phyloP scores from a whole-genome alignment of 192 early-diverging fungal genomes.

The Chytriomyces sp. region DNA sequence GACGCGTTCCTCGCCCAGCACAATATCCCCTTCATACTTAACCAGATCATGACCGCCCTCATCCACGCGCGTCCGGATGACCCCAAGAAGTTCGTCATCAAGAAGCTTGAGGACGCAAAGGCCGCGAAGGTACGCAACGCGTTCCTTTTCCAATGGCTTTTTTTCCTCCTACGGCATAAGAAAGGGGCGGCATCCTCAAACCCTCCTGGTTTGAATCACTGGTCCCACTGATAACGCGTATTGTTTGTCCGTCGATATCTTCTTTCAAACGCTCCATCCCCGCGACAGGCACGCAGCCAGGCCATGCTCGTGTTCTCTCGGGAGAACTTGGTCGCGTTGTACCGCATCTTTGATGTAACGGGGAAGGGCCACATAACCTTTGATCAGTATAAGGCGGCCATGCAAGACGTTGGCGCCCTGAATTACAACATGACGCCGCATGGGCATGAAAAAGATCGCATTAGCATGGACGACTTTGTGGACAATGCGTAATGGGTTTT shows the following conservation, averaged over 20 bases:
- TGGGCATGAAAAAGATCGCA: constrained; percentile 38
- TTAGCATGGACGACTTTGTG: constrained; percentile 40
- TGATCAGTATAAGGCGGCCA: constrained; percentile 46
- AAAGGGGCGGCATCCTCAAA: not conserved
- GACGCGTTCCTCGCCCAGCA: constrained; percentile 40
- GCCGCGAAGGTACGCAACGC: constrained; percentile 35
- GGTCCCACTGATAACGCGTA: not conserved
- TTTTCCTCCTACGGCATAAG: not conserved
- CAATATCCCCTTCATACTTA: constrained; percentile 41
- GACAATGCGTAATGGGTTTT: constrained; percentile 38
- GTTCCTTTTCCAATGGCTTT: constrained; percentile 18
- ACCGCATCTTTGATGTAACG: constrained; percentile 50
- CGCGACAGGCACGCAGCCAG: constrained; percentile 43
- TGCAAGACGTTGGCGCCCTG: constrained; percentile 38
- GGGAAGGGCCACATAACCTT: constrained; percentile 48
- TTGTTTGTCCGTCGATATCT: not conserved
- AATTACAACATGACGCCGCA: constrained; percentile 33
- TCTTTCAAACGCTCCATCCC: not conserved
- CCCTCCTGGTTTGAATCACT: not conserved
- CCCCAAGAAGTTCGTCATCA: constrained; percentile 46
- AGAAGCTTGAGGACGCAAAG: constrained; percentile 49
- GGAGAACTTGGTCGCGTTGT: constrained; percentile 46
- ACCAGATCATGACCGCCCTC: constrained; percentile 38
- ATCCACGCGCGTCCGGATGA: constrained; percentile 45
- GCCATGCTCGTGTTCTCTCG: constrained; percentile 43